These are phyloP conservation scores for Amanita inopinata DNA, from an alignment of 768 basidiomycete species.

Conservation along the genomic window DNA sequence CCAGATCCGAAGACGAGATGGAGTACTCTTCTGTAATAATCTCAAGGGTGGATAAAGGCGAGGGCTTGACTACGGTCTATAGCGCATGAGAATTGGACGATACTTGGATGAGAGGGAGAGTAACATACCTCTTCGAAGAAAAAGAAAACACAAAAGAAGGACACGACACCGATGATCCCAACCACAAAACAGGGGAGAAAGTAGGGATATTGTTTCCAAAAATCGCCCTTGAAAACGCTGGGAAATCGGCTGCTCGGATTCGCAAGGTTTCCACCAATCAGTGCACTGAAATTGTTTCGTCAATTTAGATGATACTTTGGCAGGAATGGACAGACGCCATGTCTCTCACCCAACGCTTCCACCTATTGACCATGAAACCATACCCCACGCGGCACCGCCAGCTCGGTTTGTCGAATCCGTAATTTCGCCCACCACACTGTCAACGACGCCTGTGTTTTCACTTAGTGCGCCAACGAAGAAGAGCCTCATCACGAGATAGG, in stretches of 20 bases:
- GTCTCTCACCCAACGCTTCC: conserved; percentile 20
- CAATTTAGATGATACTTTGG: background rate
- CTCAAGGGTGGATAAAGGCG: too few species aligned
- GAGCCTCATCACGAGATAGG: background rate
- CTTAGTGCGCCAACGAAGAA: conserved; percentile 5
- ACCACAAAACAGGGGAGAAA: conserved; percentile 63
- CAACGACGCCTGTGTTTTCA: conserved; percentile 28
- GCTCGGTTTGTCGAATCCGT: conserved; percentile 47
- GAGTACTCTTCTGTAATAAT: background rate
- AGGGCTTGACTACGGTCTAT: background rate
- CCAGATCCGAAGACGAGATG: background rate
- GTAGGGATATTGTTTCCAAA: conserved; percentile 47
- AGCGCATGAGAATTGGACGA: conserved; percentile 11
- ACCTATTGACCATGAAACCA: conserved; percentile 35
- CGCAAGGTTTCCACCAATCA: conserved; percentile 48
- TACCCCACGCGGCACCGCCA: conserved; percentile 45
- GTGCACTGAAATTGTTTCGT: conserved; percentile 37
- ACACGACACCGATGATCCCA: conserved; percentile 45
- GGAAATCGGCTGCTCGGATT: conserved; percentile 47
- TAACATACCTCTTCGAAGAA: conserved; percentile 43
- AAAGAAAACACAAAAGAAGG: conserved; percentile 39
- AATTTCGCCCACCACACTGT: background rate
- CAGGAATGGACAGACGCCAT: background rate
- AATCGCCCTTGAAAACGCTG: conserved; percentile 31
- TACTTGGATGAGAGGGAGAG: conserved; percentile 15